Evolutionary conservation across 2,329 filamentous ascomycete genomes (phyloP), one percentile per base, ranked within the genome.

Genomic region (Fusarium ambrosium): DNA sequence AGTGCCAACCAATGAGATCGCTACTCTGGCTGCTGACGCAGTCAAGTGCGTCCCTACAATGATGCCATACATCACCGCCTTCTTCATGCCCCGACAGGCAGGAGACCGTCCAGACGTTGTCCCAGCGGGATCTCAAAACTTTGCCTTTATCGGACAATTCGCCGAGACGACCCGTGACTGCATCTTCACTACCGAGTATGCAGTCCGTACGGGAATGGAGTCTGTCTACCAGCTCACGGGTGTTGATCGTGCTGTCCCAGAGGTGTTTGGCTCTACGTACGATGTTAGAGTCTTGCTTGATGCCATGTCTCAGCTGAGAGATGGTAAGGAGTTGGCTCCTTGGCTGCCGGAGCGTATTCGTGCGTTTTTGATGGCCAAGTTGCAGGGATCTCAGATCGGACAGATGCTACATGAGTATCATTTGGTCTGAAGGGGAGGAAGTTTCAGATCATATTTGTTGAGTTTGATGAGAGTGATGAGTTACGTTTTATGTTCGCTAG

Each of bases 171-270:
- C 70, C n/a, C 63, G 70, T 9, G 70, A 72, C 41, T 62, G 60
- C 70, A 72, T 72, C 27, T 75, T 77, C 43, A 75, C 72, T 4
- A 75, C 73, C 9, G 70, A 86, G 62, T 86, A 86, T 71, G 82
- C 80, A 6, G 79, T 80, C 10, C 75, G 79, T 8, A 80, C 79
- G 2, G 84, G 80, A 27, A 83, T 85, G 79, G 81, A 84, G 76
- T 82, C 84, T 3, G 82, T 84, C 10, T 77, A 75, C 29, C 69
- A 71, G 55, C 73, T 75, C 16, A 62, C 64, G 2, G 68, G 70
- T 6, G 64, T 72, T 4, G 67, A 72, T 24, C 63, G 67, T 0
- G 70, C 67, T 32, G 39, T 72, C 4, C 67, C 70, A n/a, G 70
- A 72, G 36, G 70, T 72, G 11, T 72, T 67, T 36, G 67, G 53